Base-by-base conservation (phyloP, 2,329 filamentous ascomycete species). In the Monilinia laxa region DNA sequence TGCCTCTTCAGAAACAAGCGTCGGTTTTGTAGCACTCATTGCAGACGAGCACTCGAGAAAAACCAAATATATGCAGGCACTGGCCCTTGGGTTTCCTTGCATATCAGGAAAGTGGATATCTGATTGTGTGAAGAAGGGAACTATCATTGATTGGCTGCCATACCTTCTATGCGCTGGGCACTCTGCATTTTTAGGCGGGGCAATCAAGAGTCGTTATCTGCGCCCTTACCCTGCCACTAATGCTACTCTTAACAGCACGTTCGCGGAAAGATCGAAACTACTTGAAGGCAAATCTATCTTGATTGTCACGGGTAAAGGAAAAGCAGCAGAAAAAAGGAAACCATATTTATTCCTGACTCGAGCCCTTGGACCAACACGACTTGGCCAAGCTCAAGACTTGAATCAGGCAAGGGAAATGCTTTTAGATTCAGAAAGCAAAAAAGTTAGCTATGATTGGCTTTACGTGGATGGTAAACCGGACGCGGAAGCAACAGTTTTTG, bases 41-140 rank as follows among this genome's bases (percentile, higher is more conserved):
- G 90, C 93, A 0, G 92, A 98, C 74, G 85, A 87, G 5, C 90
- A 97, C 76, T 95, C 91, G 9, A 87, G 94, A 57, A 93, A 92
- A 70, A 86, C 88, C 60, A 99, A 98, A 76, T 97, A 95, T 77
- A 91, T 98, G 83, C 93, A 98, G 79, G 95, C 95, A 0, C 84
- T 99, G 2, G 93, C 95, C 0, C 84, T 99, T 0, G 92, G 92
- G 0, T 79, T 99, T 0, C 95, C 95, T 0, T 97, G 93, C 73
- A 82, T 99, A 1, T 90, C 92, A 7, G 85, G 87, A 7, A 88
- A 89, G 65, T 99, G 95, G 94, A 81, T 96, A 58, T 83, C 85
- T 35, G 85, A 90, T 60, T 97, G 91, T 69, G 77, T 94, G 3
- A 77, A 82, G 0, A 85, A 85, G 42, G 81, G 82, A 7, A 75